phyloP scores from a whole-genome alignment of 2,329 filamentous ascomycete genomes.

The Aspergillus pseudoviridinutans region DNA sequence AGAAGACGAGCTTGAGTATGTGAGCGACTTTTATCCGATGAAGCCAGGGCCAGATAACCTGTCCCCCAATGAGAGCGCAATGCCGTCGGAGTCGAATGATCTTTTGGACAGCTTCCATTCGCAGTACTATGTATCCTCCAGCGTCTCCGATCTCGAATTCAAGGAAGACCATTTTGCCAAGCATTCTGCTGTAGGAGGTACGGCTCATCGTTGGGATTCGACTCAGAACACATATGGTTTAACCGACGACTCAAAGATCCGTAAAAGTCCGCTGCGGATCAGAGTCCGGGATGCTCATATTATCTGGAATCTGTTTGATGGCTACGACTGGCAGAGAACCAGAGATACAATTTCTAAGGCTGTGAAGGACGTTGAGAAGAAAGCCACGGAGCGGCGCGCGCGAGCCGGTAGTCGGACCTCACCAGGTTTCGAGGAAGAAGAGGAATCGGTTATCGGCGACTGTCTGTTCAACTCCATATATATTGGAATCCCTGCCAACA shows the following conservation, averaged over 20 bases:
- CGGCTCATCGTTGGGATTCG: slow-evolving; percentile 77
- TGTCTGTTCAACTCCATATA: slow-evolving; percentile 99
- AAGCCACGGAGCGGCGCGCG: slow-evolving; percentile 70
- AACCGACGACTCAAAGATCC: slow-evolving; percentile 58
- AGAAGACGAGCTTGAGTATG: slow-evolving; percentile 46
- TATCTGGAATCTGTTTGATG: slow-evolving; percentile 97
- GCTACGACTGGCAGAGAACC: slow-evolving; percentile 92
- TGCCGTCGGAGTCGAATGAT: slow-evolving; percentile 35
- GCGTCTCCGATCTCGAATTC: slow-evolving; percentile 63
- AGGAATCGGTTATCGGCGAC: slow-evolving; percentile 84
- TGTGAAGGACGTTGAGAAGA: slow-evolving; percentile 80
- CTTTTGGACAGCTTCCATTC: slow-evolving; percentile 52
- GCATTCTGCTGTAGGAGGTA: slow-evolving; percentile 57
- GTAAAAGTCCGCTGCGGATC: slow-evolving; percentile 68
- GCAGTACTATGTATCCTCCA: slow-evolving; percentile 52
- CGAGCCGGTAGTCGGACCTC: slow-evolving; percentile 55
- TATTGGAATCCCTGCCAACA: slow-evolving; percentile 83
- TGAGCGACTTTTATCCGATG: slow-evolving; percentile 54
- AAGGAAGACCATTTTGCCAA: slow-evolving; percentile 73
- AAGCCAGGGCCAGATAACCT: slow-evolving; percentile 32
- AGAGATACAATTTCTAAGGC: slow-evolving; percentile 81
- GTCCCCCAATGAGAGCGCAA: slow-evolving; percentile 23
- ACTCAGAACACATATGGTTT: slow-evolving; percentile 69
- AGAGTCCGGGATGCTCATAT: slow-evolving; percentile 82
- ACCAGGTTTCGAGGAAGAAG: slow-evolving; percentile 58